Conservation (phyloP, 2,329 filamentous ascomycete species). For the Elsinoe perseae region DNA sequence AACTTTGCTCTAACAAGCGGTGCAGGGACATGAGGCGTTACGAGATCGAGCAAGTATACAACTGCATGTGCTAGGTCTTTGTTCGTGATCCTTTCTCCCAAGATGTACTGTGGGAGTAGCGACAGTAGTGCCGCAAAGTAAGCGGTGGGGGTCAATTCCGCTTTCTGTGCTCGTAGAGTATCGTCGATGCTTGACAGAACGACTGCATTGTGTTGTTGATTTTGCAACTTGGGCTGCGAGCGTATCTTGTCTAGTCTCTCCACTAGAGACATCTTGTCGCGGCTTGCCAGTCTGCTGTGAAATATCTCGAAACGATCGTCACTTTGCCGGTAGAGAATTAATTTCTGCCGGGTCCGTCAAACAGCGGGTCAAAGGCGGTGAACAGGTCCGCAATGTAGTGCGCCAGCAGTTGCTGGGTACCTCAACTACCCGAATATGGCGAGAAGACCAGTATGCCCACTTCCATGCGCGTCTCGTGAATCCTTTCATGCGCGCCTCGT, state of each 20-base stretch:
- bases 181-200: conserved; percentile 88
- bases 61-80: conserved; percentile 77
- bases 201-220: conserved; percentile 84
- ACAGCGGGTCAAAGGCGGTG: background rate
- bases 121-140: conserved; percentile 95
- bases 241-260: conserved; percentile 97
- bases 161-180: conserved; percentile 80
- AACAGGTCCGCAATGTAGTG: no score
- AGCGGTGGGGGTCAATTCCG: conserved; percentile 73
- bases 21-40: conserved; percentile 76
- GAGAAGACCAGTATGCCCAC: no score
- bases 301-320: background rate
- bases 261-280: conserved; percentile 52
- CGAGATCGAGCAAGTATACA: conserved; percentile 89
- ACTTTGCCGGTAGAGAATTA: background rate
- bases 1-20: conserved; percentile 91
- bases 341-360: conserved; percentile 6
- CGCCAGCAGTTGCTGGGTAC: no score
- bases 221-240: conserved; percentile 83
- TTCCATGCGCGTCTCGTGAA: no score
- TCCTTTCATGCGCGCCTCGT: no score
- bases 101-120: conserved; percentile 70
- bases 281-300: background rate
- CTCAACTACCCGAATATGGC: no score
- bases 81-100: conserved; percentile 55